Base-by-base conservation (phyloP, 2,329 filamentous ascomycete species). In the Cladobotryum mycophilum region DNA sequence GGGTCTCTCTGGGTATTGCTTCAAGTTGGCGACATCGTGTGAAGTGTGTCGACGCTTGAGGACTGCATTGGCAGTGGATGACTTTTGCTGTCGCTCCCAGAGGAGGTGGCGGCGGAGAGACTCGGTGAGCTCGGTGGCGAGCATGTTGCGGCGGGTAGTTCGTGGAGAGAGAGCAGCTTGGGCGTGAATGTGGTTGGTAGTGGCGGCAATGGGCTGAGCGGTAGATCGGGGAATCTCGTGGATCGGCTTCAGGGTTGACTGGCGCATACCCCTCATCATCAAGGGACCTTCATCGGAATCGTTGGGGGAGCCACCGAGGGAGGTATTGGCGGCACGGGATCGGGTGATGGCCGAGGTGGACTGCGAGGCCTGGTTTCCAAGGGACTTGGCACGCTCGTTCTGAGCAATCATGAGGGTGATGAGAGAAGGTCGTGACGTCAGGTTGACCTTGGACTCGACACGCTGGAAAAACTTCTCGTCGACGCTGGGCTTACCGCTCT, bases 11-110 rank as follows among this genome's bases (percentile, higher is more conserved):
- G 89, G 88, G 62, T 86, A 89, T 67, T 93, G 83, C 70, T 86
- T 87, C 41, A 97, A 77, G 67, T 95, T 95, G 55, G 88, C 87
- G 56, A 96, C 84, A 64, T 96, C 91, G 58, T 92, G 88, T 2
- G 92, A 88, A 7, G 91, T 96, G 66, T 96, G 90, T 53, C 89
- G 80, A 55, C 92, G 83, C 76, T 96, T 95, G 52, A 96, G 78
- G 49, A 92, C 88, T 1, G 91, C 89, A 56, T 92, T 91, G 61
- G 85, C 88, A 7, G 89, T 92, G 34, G 88, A 86, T 53, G 89
- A 89, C 78, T 93, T 95, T 65, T 97, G 92, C 64, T 95, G 89
- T 47, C 93, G 86, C 68, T 99, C 93, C 88, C 89, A 95, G 14
- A 97, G 80, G 14, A 99, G 83, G 61, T 96, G 88, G 60, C 90